Percentiles rank a stretch among this genome's conserved stretches.
These are phyloP conservation scores for Spathaspora girioi DNA, from an alignment of 805 yeast genomes.

Conservation along the genomic window DNA sequence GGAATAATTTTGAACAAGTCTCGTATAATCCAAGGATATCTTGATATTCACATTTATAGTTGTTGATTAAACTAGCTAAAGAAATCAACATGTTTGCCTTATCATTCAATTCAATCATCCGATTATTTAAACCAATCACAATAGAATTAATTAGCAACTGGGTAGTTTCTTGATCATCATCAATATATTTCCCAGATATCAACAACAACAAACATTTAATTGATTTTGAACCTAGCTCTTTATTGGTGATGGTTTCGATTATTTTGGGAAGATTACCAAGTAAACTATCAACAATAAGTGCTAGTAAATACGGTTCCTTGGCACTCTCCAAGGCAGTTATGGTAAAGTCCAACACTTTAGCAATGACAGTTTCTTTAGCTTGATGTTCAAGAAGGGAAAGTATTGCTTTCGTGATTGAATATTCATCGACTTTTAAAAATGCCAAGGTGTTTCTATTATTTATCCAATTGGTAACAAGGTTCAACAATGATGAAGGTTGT, in stretches of 20 bases:
- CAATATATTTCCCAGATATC: conserved; percentile 53
- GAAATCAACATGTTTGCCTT: conserved; percentile 57
- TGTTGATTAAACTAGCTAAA: conserved; percentile 50
- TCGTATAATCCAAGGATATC: conserved; percentile 49
- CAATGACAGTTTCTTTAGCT: conserved; percentile 66
- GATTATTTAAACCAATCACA: conserved; percentile 55
- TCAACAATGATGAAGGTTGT: conserved; percentile 76
- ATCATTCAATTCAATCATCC: conserved; percentile 48
- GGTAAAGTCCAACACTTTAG: conserved; percentile 53
- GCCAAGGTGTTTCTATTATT: conserved; percentile 38
- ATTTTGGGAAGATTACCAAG: conserved; percentile 49
- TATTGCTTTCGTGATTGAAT: conserved; percentile 51
- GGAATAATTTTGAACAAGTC: conserved; percentile 55
- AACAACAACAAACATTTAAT: conserved; percentile 50
- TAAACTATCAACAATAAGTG: conserved; percentile 56
- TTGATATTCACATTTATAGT: conserved; percentile 49
- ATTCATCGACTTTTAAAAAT: conserved; percentile 55
- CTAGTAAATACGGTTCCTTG: conserved; percentile 37
- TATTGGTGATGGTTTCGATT: conserved; percentile 36
- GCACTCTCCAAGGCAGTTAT: conserved; percentile 37
- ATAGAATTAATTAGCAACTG: conserved; percentile 53
- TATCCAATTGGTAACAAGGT: conserved; percentile 57
- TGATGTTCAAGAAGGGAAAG: conserved; percentile 51
- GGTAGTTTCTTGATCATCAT: conserved; percentile 50
- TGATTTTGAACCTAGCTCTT: conserved; percentile 49